Conservation (phyloP, 805 yeast species). For the Metschnikowia gruessii region DNA sequence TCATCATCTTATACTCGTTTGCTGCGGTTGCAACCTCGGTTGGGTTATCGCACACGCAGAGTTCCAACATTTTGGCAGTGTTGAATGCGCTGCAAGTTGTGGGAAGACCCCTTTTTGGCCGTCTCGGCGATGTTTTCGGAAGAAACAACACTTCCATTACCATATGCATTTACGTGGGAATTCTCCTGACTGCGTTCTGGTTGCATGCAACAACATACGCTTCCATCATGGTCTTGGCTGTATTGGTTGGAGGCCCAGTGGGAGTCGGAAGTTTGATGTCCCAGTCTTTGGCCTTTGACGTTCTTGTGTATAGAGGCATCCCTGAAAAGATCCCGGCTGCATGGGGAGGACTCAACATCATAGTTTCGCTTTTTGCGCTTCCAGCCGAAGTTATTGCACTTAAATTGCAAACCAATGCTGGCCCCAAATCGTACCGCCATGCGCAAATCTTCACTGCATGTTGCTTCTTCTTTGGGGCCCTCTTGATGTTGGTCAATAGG, state of each 20-base stretch:
- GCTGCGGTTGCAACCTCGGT: slow-evolving; percentile 39
- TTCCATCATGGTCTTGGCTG: slow-evolving; percentile 29
- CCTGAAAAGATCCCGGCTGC: slow-evolving; percentile 33
- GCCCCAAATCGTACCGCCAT: slow-evolving; percentile 43
- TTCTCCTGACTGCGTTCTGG: slow-evolving; percentile 38
- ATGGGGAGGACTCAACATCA: slow-evolving; percentile 40
- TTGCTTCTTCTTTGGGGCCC: slow-evolving; percentile 41
- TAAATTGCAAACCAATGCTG: slow-evolving; percentile 13
- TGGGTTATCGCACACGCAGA: slow-evolving; percentile 43
- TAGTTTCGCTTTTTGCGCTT: slow-evolving; percentile 33
- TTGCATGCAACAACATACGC: slow-evolving; percentile 34
- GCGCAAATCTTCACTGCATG: slow-evolving; percentile 61
- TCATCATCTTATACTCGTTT: slow-evolving; percentile 34
- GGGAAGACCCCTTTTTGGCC: slow-evolving; percentile 51
- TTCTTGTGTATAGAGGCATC: slow-evolving; percentile 13
- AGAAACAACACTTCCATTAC: slow-evolving; percentile 35
- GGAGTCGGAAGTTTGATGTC: slow-evolving; percentile 30
- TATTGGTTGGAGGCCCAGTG: slow-evolving; percentile 29
- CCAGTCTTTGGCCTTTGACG: slow-evolving; percentile 19
- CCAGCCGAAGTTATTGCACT: slow-evolving; percentile 56
- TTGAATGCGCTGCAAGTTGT: slow-evolving; percentile 44
- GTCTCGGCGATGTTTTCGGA: slow-evolving; percentile 47
- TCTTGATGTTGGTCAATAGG: slow-evolving; percentile 47
- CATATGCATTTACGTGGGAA: slow-evolving; percentile 23
- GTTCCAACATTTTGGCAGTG: slow-evolving; percentile 33